These are phyloP conservation scores for Letharia lupina DNA, from an alignment of 495 filamentous ascomycete species.

Conservation along the genomic window DNA sequence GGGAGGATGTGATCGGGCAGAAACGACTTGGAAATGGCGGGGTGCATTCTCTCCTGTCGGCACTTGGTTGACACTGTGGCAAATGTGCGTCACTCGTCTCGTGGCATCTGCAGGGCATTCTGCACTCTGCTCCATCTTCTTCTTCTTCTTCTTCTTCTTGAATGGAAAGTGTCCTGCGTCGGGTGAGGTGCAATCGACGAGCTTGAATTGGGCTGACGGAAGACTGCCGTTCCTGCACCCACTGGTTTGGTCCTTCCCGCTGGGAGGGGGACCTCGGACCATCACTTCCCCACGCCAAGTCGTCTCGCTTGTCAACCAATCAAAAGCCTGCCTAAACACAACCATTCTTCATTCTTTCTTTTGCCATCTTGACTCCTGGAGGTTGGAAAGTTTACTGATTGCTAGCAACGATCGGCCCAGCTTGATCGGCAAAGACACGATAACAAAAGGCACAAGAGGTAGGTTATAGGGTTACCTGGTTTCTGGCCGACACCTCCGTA, in stretches of 20 bases:
- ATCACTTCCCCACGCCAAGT: slow-evolving; percentile 5
- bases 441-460: too few species aligned
- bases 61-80: background rate
- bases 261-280: background rate
- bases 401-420: background rate
- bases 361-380: background rate
- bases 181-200: background rate
- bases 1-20: background rate
- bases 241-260: background rate
- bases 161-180: background rate
- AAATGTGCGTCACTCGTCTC: background rate
- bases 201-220: too few species aligned
- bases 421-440: too few species aligned
- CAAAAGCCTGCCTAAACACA: background rate
- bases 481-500: too few species aligned
- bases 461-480: too few species aligned
- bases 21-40: background rate
- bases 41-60: background rate
- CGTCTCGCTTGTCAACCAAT: slow-evolving; percentile 15
- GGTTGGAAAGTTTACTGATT: background rate
- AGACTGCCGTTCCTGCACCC: background rate
- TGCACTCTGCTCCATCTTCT: too few species aligned
- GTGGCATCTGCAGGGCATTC: background rate
- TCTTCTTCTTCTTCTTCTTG: too few species aligned
- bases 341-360: background rate